phyloP scores from a whole-genome alignment of 176 grass and related monocot species.

The Thinopyrum elongatum region DNA sequence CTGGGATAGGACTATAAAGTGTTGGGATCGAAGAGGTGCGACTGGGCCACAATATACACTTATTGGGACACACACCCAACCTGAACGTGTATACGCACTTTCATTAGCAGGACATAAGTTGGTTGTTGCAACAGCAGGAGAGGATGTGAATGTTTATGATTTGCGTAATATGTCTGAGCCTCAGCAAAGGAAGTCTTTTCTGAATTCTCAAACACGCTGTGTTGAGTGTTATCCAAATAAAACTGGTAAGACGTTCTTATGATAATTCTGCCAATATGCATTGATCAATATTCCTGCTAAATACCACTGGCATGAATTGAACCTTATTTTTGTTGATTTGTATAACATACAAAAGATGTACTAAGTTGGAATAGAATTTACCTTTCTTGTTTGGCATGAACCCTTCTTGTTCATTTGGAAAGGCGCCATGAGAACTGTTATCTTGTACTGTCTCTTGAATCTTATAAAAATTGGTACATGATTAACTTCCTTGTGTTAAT shows the following conservation, averaged over 20 bases:
- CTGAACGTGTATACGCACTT: constrained; percentile 59
- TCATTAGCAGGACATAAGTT: constrained; percentile 46
- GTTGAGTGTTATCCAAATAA: constrained; percentile 61
- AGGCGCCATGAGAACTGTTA: background rate
- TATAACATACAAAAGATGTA: background rate
- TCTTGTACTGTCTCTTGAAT: background rate
- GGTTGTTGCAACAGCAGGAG: constrained; percentile 73
- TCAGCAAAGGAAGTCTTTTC: constrained; percentile 50
- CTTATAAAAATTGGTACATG: background rate
- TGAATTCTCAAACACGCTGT: constrained; percentile 70
- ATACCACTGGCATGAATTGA: background rate
- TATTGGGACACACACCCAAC: constrained; percentile 48
- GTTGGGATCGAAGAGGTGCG: constrained; percentile 67
- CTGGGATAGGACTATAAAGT: constrained; percentile 74
- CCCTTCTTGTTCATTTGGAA: constrained; percentile 5
- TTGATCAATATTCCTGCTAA: background rate
- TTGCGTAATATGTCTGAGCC: constrained; percentile 59
- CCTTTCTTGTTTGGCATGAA: constrained; percentile 14
- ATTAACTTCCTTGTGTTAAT: constrained; percentile 3
- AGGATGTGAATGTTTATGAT: constrained; percentile 70
- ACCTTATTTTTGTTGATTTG: background rate
- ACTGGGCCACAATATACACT: constrained; percentile 19
- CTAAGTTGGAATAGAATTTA: background rate
- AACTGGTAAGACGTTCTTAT: constrained; percentile 44
- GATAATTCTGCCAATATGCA: background rate